These are phyloP conservation scores for Coffea humblotiana DNA, from an alignment of 305 asterid genomes.

Conservation along the genomic window DNA sequence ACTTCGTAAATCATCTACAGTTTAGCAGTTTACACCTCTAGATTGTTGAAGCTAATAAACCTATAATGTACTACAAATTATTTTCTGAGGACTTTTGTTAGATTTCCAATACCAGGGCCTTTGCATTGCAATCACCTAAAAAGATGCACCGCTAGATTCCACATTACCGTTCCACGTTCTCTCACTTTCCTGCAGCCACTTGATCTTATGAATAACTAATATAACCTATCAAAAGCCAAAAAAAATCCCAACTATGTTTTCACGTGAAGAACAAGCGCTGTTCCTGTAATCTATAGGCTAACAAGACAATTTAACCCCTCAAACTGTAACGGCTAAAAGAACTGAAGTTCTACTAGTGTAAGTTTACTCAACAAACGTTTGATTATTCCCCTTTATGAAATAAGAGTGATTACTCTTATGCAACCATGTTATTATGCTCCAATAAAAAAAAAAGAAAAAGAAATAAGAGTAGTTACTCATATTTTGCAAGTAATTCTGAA, in stretches of 20 bases:
- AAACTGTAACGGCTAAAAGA: background rate
- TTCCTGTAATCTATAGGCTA: background rate
- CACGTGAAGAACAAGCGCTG: background rate
- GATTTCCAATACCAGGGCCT: background rate
- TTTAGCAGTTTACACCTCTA: background rate
- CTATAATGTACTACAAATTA: background rate
- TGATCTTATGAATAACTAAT: background rate
- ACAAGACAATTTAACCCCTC: too few species aligned
- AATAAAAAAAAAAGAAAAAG: background rate
- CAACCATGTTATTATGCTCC: too few species aligned
- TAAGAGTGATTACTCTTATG: background rate
- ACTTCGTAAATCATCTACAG: background rate
- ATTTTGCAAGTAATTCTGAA: background rate
- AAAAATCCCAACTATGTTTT: too few species aligned
- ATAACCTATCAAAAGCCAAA: background rate
- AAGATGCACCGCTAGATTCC: background rate
- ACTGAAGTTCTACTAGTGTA: background rate
- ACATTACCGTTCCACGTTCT: background rate
- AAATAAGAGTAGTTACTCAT: background rate
- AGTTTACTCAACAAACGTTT: background rate
- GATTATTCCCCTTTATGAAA: background rate
- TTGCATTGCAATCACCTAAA: background rate
- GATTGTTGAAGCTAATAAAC: background rate
- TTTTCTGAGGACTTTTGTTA: background rate
- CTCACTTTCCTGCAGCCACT: background rate